A percentile compares a stretch with the other conserved stretches of the same genome.
These are phyloP conservation scores for Sporothrix variecibatus DNA, from an alignment of 2,329 filamentous ascomycete species.

Conservation along the genomic window DNA sequence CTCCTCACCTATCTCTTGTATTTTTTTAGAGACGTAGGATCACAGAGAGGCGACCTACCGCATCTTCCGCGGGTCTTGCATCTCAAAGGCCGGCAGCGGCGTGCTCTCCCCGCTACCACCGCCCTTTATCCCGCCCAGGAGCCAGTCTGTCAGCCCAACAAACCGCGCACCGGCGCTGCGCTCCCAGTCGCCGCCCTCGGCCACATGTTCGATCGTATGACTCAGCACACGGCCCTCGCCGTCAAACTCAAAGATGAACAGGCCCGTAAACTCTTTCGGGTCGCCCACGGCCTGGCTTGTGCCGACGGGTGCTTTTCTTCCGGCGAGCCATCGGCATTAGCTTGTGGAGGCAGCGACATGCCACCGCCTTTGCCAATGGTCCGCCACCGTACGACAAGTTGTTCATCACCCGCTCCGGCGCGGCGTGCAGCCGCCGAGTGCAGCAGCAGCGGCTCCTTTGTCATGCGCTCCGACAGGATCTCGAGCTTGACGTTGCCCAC, in stretches of 20 bases:
- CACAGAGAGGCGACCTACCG: conserved; percentile 16
- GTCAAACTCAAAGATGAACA: conserved; percentile 97
- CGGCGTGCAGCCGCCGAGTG: conserved; percentile 41
- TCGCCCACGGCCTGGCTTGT: conserved; percentile 34
- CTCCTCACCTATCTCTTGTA: neutral
- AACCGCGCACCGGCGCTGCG: conserved; percentile 77
- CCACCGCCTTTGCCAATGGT: conserved; percentile 50
- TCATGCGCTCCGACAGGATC: conserved; percentile 88
- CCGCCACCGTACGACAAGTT: conserved; percentile 89
- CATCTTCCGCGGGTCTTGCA: conserved; percentile 25
- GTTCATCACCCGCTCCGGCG: conserved; percentile 66
- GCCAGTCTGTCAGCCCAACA: conserved; percentile 91
- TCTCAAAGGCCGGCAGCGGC: conserved; percentile 31
- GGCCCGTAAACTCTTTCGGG: conserved; percentile 75
- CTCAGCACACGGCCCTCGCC: conserved; percentile 77
- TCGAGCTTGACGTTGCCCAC: conserved; percentile 86
- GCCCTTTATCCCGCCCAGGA: conserved; percentile 74
- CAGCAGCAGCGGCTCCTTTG: conserved; percentile 54
- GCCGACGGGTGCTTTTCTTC: conserved; percentile 44
- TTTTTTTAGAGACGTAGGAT: neutral
- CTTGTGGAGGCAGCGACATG: neutral
- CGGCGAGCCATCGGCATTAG: neutral
- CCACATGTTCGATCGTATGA: conserved; percentile 92
- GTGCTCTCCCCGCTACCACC: conserved; percentile 31
- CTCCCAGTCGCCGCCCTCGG: conserved; percentile 82